Base-by-base conservation (phyloP, 805 yeast species). In the Saturnispora besseyi region DNA sequence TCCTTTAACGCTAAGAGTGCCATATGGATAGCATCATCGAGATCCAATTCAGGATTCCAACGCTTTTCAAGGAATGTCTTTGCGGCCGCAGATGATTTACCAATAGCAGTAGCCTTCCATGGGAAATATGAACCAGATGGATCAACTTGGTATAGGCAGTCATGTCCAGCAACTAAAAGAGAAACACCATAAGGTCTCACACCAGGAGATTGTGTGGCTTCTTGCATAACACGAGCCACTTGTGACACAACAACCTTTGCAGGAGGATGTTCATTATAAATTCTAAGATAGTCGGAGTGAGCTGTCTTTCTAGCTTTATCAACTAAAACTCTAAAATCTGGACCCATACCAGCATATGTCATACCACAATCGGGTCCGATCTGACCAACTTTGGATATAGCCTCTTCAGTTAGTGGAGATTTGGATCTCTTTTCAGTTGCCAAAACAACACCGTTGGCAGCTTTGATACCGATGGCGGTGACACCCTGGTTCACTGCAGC, bases 91-190 rank as follows among this genome's bases (percentile, higher is more conserved):
- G 96, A 82, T 26, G 96, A 95, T 64, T 89, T 90, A 56, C 99
- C 99, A 60, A 93, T 93, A 24, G 99, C 98, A 3, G 99, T 91
- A 36, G 99, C 99, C 69, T 91, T 93, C 99, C 99, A 93, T 9
- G 99, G 98, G 76, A 87, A 93, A 67, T 84, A 93, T 38, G 96
- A 82, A 9, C 99, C 99, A 3, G 96, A 85, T 4, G 99, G 99
- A 70, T 93, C 99, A 44, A 93, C 95, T 70, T 93, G 99, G 67
- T 93, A 93, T 53, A 93, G 74, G 63, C 86, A 86, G 64, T 93
- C 98, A 64, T 87, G 78, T 22, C 99, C 99, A 9, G 97, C 99
- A 18, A 93, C 89, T 50, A 93, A 73, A 51, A 93, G 72, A 10
- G 96, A 87, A 22, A 95, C 97, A 53, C 99, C 99, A 65, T 82